phyloP scores from a whole-genome alignment of 1,139 yeast genomes.

The Kodamaea plutei region DNA sequence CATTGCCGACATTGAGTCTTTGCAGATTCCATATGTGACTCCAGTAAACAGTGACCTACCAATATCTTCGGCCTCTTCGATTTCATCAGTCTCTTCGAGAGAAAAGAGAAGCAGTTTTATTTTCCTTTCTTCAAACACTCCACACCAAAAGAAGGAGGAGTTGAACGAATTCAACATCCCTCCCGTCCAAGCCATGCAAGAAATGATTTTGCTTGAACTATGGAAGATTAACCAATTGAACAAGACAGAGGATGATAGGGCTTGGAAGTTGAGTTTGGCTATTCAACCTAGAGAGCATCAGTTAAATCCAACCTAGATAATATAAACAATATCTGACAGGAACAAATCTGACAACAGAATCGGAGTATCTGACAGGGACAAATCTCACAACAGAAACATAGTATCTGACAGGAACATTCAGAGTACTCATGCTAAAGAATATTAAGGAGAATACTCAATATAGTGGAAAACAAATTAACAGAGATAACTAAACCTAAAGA shows the following conservation, averaged over 20 bases:
- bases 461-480: too few relatives aligned
- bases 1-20: constrained; percentile 71
- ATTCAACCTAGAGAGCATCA: constrained; percentile 39
- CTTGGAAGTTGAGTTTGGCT: constrained; percentile 66
- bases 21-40: constrained; percentile 51
- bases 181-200: constrained; percentile 52
- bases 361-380: too few relatives aligned
- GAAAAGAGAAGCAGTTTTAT: constrained; percentile 19
- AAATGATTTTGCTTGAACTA: constrained; percentile 59
- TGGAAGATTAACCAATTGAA: constrained; percentile 67
- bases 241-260: constrained; percentile 58
- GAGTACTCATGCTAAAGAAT: too few relatives aligned
- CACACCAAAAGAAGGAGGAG: constrained; percentile 10
- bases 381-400: too few relatives aligned
- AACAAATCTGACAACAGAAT: too few relatives aligned
- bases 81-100: constrained; percentile 9
- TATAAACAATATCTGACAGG: too few relatives aligned
- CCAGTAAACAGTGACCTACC: constrained; percentile 1
- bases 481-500: too few relatives aligned
- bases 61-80: constrained; percentile 6
- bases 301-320: too few relatives aligned
- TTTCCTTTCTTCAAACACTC: constrained; percentile 4
- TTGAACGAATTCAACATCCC: constrained; percentile 32
- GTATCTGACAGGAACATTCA: too few relatives aligned
- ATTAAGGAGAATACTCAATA: too few relatives aligned